Evolutionary conservation across 2,329 filamentous ascomycete genomes (phyloP).

Genomic region (Fusarium sp.): DNA sequence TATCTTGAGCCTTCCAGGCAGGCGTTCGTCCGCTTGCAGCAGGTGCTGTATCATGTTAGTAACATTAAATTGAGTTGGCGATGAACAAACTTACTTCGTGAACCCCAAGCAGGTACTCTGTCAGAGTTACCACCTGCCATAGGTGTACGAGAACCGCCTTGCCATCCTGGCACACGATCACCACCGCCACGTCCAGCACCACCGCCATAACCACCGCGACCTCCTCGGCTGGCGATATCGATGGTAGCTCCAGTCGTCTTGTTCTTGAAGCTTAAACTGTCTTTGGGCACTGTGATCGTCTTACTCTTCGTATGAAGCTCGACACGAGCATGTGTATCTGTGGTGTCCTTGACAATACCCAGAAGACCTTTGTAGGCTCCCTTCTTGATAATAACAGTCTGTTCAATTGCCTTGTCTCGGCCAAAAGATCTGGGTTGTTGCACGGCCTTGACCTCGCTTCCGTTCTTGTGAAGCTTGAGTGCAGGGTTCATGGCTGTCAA

Average conservation of each 20-base stretch:
- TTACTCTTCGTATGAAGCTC: slow-evolving; percentile 97
- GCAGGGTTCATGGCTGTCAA: slow-evolving; percentile 93
- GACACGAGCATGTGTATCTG: slow-evolving; percentile 85
- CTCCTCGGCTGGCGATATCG: slow-evolving; percentile 70
- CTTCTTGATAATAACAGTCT: slow-evolving; percentile 89
- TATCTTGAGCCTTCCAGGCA: slow-evolving; percentile 68
- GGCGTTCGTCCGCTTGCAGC: slow-evolving; percentile 70
- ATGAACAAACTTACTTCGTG: slow-evolving; percentile 69
- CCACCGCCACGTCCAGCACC: slow-evolving; percentile 61
- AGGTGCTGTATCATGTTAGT: slow-evolving; percentile 60
- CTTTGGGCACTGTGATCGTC: slow-evolving; percentile 85
- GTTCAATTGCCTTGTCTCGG: slow-evolving; percentile 86
- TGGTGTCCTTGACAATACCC: slow-evolving; percentile 95
- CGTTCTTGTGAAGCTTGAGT: slow-evolving; percentile 75
- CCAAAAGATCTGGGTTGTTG: slow-evolving; percentile 82
- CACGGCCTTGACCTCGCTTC: slow-evolving; percentile 59
- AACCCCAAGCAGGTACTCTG: slow-evolving; percentile 82
- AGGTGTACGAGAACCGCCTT: slow-evolving; percentile 76
- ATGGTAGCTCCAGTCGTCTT: slow-evolving; percentile 82
- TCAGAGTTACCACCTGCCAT: slow-evolving; percentile 70
- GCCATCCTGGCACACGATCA: slow-evolving; percentile 67
- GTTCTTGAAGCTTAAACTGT: slow-evolving; percentile 87
- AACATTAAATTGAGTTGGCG: neutral
- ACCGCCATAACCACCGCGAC: slow-evolving; percentile 59
- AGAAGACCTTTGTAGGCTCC: slow-evolving; percentile 93